Base-by-base conservation (phyloP, 495 filamentous ascomycete genomes). In the Xylaria longipes region DNA sequence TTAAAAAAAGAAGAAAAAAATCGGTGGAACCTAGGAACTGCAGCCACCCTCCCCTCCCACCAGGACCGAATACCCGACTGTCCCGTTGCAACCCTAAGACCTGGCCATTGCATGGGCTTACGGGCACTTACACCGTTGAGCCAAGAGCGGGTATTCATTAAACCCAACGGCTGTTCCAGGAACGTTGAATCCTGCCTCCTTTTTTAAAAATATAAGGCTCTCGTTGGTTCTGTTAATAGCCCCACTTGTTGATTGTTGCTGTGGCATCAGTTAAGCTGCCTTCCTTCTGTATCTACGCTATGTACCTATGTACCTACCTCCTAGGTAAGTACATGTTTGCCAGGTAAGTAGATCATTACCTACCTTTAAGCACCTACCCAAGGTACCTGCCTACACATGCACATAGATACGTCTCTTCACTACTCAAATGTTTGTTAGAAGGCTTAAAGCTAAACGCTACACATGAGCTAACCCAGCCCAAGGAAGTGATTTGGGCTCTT, bases 61-160 rank as follows among this genome's bases (percentile, higher is more conserved):
- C 22, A 27, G 48, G 27, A 6, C 22, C 22, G 48, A 48, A 52
- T 25, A 52, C 48, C 48, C 48, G n/a, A 25, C 48, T 52, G 45
- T n/a, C n/a, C 45, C n/a, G 45, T 48, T 48, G 45, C 45, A 48
- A 48, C 45, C 45, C 45, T 48, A 48, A 48, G 17, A 48, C n/a
- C 45, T 48, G 45, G 45, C 45, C 45, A 48, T 48, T 48, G 45
- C 45, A 48, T 48, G 45, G 17, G 45, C 17, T 48, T 48, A 48
- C 45, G 1, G 45, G 20, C 45, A n/a, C 20, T 48, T 48, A 48
- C 20, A 48, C 45, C 45, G 6, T n/a, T 48, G 45, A 48, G 45
- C 6, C 45, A 48, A 48, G 45, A n/a, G 45, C 11, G 48, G 48
- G 48, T 52, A 52, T 27, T 27, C n/a, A 25, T 25, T 25, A 14